Conservation (phyloP, 1,139 yeast genomes). For the Hyphopichia pseudoburtonii region DNA sequence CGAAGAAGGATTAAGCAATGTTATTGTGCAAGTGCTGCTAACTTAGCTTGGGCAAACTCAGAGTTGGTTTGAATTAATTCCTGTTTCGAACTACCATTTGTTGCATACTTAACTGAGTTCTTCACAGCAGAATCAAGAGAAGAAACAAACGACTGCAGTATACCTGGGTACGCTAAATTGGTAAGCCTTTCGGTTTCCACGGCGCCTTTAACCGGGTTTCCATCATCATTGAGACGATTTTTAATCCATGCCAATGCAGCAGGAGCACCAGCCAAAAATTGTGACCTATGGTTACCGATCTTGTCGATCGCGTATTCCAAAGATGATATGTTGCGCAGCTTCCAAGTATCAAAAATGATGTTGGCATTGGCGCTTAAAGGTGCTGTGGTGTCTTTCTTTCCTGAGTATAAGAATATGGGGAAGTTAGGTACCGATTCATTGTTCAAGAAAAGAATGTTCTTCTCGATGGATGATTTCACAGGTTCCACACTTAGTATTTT, state of each 20-base stretch:
- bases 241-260: constrained; percentile 14
- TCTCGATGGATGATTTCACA: constrained; percentile 13
- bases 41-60: too few species aligned
- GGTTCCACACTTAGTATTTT: constrained; percentile 10
- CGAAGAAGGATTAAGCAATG: too few species aligned
- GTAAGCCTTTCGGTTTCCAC: constrained; percentile 15
- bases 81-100: too few species aligned
- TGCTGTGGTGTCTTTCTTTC: constrained; percentile 10
- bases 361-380: constrained; percentile 10
- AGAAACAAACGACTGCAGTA: too few species aligned
- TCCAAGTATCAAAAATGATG: constrained; percentile 8
- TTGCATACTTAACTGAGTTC: too few species aligned
- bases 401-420: constrained; percentile 13
- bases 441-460: constrained; percentile 7
- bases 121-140: too few species aligned
- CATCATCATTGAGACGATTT: constrained; percentile 7
- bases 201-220: constrained; percentile 1
- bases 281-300: constrained; percentile 8
- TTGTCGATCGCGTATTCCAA: constrained; percentile 8
- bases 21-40: too few species aligned
- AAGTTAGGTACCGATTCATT: constrained; percentile 8
- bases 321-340: constrained; percentile 9
- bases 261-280: constrained; percentile 10
- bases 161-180: constrained; percentile 27
- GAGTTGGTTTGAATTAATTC: too few species aligned